phyloP scores from a whole-genome alignment of 306 rosid genomes.

The Rubus idaeus region DNA sequence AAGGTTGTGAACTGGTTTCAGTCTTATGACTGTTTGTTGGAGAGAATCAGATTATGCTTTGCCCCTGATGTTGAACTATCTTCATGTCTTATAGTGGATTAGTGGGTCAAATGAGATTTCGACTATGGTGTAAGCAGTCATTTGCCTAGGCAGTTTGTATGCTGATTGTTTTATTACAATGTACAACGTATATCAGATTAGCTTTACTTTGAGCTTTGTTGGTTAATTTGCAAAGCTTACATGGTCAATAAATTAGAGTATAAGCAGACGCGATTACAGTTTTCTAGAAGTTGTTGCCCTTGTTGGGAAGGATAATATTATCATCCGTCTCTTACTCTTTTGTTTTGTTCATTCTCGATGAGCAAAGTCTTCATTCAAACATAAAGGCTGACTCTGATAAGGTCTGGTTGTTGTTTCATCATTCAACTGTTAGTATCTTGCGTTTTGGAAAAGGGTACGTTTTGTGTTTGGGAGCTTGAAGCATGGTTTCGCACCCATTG shows the following conservation, averaged over 20 bases:
- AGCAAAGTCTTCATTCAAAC: background rate
- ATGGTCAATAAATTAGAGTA: background rate
- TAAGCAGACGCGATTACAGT: background rate
- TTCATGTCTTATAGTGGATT: background rate
- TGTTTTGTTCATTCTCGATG: background rate
- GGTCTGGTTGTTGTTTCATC: background rate
- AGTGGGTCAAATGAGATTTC: background rate
- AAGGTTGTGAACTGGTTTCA: background rate
- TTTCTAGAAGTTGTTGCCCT: slow-evolving; percentile 1
- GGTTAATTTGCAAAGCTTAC: background rate
- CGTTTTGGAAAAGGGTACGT: too few relatives aligned
- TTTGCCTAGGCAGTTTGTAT: slow-evolving; percentile 6
- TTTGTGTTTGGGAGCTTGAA: too few relatives aligned
- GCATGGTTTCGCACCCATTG: too few relatives aligned
- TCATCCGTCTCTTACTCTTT: background rate
- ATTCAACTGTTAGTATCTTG: too few relatives aligned
- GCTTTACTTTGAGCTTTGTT: background rate
- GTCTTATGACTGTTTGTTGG: slow-evolving; percentile 9
- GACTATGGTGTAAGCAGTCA: background rate
- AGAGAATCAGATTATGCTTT: slow-evolving; percentile 4
- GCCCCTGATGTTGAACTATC: background rate
- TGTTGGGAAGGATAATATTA: background rate
- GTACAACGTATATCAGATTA: slow-evolving; percentile 5
- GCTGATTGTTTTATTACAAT: background rate
- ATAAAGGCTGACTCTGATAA: background rate